Conservation (phyloP, 164 flowering plant genomes). For the Umbilicus rupestris region DNA sequence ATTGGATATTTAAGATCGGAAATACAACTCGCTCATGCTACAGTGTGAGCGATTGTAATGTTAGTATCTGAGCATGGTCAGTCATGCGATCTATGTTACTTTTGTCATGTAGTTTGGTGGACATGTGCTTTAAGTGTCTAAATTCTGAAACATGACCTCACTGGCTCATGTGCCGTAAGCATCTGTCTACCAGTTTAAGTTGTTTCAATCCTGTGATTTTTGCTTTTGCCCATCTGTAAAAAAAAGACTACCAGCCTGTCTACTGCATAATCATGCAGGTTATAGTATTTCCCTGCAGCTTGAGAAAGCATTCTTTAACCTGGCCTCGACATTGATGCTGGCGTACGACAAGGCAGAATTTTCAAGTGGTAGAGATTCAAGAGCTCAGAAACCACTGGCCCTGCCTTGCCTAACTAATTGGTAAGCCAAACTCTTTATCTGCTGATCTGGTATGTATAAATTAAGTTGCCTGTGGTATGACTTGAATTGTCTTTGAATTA, state of each 20-base stretch:
- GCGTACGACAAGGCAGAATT: neutral
- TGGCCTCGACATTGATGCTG: neutral
- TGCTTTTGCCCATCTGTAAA: neutral
- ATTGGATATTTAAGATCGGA: no score
- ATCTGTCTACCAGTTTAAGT: neutral
- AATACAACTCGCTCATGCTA: no score
- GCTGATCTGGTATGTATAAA: conserved; percentile 3
- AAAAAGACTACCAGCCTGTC: neutral
- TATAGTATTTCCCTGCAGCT: no score
- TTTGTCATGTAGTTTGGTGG: neutral
- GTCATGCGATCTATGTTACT: neutral
- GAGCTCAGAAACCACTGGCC: neutral
- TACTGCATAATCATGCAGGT: neutral
- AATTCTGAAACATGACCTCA: neutral
- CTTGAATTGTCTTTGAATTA: no score
- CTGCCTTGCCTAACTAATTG: conserved; percentile 6
- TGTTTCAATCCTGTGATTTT: neutral
- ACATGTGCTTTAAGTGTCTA: neutral
- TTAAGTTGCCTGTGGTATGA: neutral
- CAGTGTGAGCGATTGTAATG: neutral
- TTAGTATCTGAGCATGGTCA: neutral
- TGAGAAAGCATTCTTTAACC: no score
- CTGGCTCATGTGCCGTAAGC: neutral
- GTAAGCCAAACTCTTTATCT: conserved; percentile 6
- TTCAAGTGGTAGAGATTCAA: neutral